Conservation (phyloP, 345 rosid species). For the Cardiospermum halicacabum region DNA sequence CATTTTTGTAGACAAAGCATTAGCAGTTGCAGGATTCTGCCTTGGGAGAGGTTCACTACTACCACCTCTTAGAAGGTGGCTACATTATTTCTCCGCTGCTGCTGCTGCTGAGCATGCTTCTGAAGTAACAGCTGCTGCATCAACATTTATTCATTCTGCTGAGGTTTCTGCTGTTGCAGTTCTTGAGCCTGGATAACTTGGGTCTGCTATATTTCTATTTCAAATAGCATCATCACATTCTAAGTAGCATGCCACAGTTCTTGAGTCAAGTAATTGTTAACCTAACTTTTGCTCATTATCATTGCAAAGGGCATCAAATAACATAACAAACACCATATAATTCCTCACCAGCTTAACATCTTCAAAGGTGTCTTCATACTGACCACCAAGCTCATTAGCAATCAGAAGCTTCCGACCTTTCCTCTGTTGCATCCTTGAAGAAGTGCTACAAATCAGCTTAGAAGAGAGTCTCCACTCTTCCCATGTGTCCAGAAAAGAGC, state of each 20-base stretch:
- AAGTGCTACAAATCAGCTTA: too few species aligned
- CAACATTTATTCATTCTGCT: conserved; percentile 35
- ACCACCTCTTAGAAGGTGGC: conserved; percentile 28
- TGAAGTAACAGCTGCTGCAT: conserved; percentile 50
- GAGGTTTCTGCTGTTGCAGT: conserved; percentile 40
- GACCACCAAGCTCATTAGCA: too few species aligned
- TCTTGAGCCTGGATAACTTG: conserved; percentile 46
- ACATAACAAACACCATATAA: too few species aligned
- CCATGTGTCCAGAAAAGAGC: too few species aligned
- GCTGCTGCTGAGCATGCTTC: conserved; percentile 39
- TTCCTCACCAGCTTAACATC: too few species aligned
- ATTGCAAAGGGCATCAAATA: too few species aligned
- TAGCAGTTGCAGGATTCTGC: conserved; percentile 37
- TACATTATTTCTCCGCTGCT: conserved; percentile 33
- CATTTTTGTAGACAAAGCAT: conserved; percentile 38
- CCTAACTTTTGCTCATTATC: too few species aligned
- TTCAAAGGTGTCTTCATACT: too few species aligned
- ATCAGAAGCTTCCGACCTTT: too few species aligned
- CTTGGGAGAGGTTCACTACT: conserved; percentile 32
- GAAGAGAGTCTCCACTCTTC: too few species aligned
- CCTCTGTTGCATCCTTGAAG: too few species aligned
- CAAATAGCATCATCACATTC: conserved; percentile 9
- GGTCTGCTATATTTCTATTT: conserved; percentile 32
- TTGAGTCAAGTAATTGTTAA: too few species aligned
- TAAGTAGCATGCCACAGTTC: neutral